Base-by-base conservation (phyloP, 192 early-diverging fungal genomes). In the Chytriomyces confervae region DNA sequence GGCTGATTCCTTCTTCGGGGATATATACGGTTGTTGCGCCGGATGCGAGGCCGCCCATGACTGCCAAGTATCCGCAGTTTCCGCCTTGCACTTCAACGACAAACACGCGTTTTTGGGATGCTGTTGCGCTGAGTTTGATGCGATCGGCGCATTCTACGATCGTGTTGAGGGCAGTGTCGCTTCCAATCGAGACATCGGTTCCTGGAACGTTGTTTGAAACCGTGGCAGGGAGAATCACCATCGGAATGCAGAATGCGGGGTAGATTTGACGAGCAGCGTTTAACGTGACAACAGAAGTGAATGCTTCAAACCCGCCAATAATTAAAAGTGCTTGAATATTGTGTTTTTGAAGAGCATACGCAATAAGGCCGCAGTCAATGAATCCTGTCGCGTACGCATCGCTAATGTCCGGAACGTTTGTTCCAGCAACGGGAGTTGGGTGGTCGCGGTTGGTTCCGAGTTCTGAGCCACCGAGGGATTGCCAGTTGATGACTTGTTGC, bases 201-300 rank as follows among this genome's bases (percentile, higher is more conserved):
- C 96, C 97, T 4, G 97, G 97, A 10, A 99, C 96, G 79, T 99
- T 99, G 86, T 99, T 99, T 46, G 93, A 95, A 70, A 99, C 91
- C 0, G 97, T 99, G 11, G 97, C 97, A 6, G 97, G 97, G 9
- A 99, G 84, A 68, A 94, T 88, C 24, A 93, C 89, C 85, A 97
- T 95, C 0, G 97, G 97, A 77, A 99, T 97, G 77, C 93, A 91
- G 81, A 99, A 93, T 3, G 94, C 93, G 50, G 97, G 97, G 79
- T 96, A 99, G 77, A 91, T 82, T 5, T 72, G n/a, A 57, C 97
- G 84, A 51, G 88, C 89, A 24, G 88, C 82, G 69, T 90, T 87
- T 77, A 99, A 83, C 60, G 90, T 86, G 6, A 95, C 70, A 67
- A 95, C 85, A 2, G 94, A 87, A 24, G 92, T 93, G 83, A 91